Evolutionary conservation across 2,329 filamentous ascomycete species (phyloP).

Genomic region (Thermothelomyces thermophilus): DNA sequence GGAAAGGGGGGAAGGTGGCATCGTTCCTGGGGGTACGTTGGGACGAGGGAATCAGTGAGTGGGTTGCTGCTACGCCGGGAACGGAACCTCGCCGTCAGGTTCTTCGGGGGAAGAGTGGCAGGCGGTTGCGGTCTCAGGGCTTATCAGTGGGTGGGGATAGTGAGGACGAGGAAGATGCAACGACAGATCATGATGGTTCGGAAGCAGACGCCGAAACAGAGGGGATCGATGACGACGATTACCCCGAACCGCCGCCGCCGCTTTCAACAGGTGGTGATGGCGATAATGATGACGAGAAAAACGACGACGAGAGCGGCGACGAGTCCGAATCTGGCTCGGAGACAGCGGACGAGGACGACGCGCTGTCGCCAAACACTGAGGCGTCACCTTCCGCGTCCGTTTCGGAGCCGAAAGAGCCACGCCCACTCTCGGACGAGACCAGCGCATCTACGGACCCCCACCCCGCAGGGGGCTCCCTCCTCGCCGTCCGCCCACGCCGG

Average conservation of each 20-base stretch:
- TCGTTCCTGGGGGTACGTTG: slow-evolving; percentile 28
- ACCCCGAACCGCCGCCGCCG: neutral
- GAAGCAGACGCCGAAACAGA: neutral
- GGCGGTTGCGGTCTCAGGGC: neutral
- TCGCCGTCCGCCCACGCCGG: slow-evolving; percentile 12
- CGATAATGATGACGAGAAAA: neutral
- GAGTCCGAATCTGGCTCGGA: neutral
- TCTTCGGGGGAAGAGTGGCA: neutral
- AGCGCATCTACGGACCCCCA: neutral
- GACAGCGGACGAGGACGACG: neutral
- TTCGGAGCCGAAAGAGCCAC: neutral
- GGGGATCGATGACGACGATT: neutral
- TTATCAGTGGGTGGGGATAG: neutral
- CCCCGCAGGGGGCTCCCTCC: slow-evolving; percentile 3
- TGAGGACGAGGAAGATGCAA: neutral
- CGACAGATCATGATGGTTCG: neutral
- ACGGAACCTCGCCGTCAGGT: neutral
- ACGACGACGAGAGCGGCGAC: too few species aligned
- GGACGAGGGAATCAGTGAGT: slow-evolving; percentile 36
- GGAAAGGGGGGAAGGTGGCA: slow-evolving; percentile 5
- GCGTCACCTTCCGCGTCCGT: neutral
- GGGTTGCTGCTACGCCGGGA: slow-evolving; percentile 26
- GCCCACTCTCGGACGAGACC: too few species aligned
- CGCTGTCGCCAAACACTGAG: slow-evolving; percentile 13
- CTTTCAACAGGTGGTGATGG: neutral